A percentile compares a stretch with the other conserved stretches of the same genome.
phyloP scores from a whole-genome alignment of 1,284 basidiomycete species.

The Ceratobasidium sp. region DNA sequence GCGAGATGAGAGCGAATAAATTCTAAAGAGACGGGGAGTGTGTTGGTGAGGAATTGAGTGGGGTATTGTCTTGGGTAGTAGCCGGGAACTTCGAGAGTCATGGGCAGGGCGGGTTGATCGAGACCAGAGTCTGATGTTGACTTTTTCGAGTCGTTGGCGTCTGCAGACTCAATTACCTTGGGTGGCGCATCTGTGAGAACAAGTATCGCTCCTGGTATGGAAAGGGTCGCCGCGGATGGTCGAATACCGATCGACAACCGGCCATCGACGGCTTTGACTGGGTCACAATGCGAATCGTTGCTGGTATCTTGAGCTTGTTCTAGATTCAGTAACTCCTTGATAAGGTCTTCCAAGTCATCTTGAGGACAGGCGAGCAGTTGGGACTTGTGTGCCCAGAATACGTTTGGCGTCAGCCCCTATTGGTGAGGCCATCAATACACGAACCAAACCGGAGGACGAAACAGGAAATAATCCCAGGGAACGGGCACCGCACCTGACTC shows the following conservation, averaged over 20 bases:
- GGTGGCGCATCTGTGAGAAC: not conserved
- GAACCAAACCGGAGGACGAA: not conserved
- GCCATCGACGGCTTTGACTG: not conserved
- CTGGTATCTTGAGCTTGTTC: not conserved
- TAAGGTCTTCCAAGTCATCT: conserved; percentile 61
- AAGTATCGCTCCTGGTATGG: not conserved
- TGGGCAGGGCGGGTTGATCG: not conserved
- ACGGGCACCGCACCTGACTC: conserved; percentile 68
- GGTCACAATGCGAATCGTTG: not conserved
- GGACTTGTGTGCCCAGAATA: conserved; percentile 74
- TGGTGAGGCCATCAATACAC: not conserved
- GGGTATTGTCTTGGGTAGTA: conserved; percentile 64
- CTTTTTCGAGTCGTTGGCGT: not conserved
- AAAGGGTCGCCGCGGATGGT: not conserved
- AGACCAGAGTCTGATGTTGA: not conserved
- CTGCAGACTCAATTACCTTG: not conserved
- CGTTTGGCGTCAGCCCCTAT: conserved; percentile 74
- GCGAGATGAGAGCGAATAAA: conserved; percentile 62
- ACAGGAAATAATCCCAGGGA: conserved; percentile 30
- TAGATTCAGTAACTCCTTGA: conserved; percentile 54
- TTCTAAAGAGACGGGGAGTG: conserved; percentile 63
- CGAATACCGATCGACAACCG: conserved; percentile 19
- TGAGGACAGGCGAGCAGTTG: conserved; percentile 63
- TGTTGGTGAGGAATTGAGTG: conserved; percentile 60
- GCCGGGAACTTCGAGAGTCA: conserved; percentile 14